Evolutionary conservation across 345 rosid genomes (phyloP).

Genomic region (Eucalyptus sideroxylon): DNA sequence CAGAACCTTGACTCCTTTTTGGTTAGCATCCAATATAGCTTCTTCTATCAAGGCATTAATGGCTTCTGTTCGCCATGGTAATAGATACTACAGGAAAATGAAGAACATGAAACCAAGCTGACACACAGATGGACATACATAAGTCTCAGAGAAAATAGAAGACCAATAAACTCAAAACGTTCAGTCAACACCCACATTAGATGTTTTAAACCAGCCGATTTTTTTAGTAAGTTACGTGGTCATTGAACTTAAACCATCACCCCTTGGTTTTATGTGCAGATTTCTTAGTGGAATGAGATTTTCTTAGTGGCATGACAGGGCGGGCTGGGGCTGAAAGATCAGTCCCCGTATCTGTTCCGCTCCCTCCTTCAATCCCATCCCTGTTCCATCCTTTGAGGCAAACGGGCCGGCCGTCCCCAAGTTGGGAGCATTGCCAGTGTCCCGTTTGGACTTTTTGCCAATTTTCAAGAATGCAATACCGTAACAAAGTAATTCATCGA

Average conservation of each 20-base stretch:
- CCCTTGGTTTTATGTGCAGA: background rate
- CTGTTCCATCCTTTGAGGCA: too few relatives aligned
- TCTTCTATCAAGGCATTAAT: conserved; percentile 17
- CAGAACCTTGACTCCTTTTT: background rate
- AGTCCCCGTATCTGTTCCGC: too few relatives aligned
- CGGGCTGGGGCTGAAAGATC: too few relatives aligned
- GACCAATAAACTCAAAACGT: background rate
- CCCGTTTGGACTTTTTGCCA: background rate
- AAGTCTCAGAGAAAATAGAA: background rate
- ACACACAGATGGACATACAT: background rate
- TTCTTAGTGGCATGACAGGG: too few relatives aligned
- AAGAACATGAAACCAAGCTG: background rate
- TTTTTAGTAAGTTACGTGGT: background rate
- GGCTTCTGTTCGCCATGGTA: background rate
- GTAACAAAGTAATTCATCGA: background rate
- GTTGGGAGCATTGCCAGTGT: background rate
- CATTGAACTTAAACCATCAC: background rate
- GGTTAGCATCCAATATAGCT: conserved; percentile 10
- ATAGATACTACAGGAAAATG: background rate
- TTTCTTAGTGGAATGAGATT: background rate
- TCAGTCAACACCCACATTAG: background rate
- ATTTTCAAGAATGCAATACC: background rate
- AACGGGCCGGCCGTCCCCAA: background rate
- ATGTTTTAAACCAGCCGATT: background rate
- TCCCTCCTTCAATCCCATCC: too few relatives aligned